phyloP scores from a whole-genome alignment of 306 rosid species.

The Cajanus cajan region DNA sequence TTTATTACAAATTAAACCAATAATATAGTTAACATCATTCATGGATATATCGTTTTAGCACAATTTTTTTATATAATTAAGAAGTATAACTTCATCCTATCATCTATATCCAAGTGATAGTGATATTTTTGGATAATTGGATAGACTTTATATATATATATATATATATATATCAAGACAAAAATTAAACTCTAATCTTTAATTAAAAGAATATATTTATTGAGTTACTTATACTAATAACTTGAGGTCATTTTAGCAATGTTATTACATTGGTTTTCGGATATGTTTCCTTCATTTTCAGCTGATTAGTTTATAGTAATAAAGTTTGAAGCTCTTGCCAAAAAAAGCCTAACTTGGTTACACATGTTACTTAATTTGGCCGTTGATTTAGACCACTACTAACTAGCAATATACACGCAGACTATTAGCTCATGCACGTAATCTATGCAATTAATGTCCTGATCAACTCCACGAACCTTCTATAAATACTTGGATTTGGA shows the following conservation, averaged over 20 bases:
- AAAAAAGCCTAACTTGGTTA: constrained; percentile 37
- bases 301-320: neutral
- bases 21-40: no score
- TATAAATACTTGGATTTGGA: constrained; percentile 41
- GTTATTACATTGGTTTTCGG: neutral
- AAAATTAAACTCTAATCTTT: no score
- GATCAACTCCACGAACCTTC: neutral
- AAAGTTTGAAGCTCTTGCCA: constrained; percentile 3
- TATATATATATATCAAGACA: no score
- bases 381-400: constrained; percentile 44
- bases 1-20: no score
- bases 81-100: no score
- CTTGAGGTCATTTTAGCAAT: no score
- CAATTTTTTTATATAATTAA: no score
- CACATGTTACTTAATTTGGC: neutral
- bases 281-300: neutral
- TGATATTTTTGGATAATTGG: no score
- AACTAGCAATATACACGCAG: neutral
- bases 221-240: no score
- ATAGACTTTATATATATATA: no score
- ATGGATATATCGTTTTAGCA: neutral
- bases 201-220: no score
- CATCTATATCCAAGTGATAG: no score
- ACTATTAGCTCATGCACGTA: neutral
- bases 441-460: neutral